phyloP scores from a whole-genome alignment of 768 basidiomycete genomes.

The Tylopilus vinaceipallidus region DNA sequence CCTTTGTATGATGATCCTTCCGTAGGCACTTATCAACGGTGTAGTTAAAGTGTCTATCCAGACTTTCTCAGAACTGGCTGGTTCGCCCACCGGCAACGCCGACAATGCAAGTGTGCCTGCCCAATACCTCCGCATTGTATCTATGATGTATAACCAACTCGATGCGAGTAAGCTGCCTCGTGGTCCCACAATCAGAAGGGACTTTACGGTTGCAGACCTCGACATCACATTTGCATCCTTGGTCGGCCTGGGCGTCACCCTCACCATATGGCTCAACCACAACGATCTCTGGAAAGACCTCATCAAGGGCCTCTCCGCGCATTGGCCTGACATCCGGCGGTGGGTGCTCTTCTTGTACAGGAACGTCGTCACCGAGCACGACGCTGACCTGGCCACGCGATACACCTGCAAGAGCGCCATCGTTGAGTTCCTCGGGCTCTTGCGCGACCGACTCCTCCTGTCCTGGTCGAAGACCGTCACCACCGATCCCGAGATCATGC shows the following conservation, averaged over 20 bases:
- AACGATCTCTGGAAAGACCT: constrained; percentile 13
- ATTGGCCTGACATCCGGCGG: constrained; percentile 26
- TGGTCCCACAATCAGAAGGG: constrained; percentile 2
- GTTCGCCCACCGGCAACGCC: constrained; percentile 10
- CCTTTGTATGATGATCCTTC: background rate
- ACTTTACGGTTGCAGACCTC: constrained; percentile 6
- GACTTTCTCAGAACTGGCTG: constrained; percentile 13
- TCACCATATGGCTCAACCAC: constrained; percentile 25
- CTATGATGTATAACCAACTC: constrained; percentile 23
- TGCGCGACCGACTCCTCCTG: constrained; percentile 24
- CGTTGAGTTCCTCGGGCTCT: constrained; percentile 26
- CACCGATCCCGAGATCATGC: constrained; percentile 26
- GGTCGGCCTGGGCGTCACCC: constrained; percentile 20
- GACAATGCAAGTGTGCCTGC: constrained; percentile 10
- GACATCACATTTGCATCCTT: constrained; percentile 15
- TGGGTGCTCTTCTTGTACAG: constrained; percentile 27
- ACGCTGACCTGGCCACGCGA: constrained; percentile 10
- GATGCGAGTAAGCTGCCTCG: constrained; percentile 18
- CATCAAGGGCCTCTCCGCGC: constrained; percentile 9
- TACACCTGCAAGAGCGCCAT: constrained; percentile 24
- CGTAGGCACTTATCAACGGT: constrained; percentile 16
- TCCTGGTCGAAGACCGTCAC: constrained; percentile 26
- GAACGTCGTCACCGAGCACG: constrained; percentile 8
- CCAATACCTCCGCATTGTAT: constrained; percentile 24
- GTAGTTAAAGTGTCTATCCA: constrained; percentile 11